Evolutionary conservation across 768 basidiomycete genomes (phyloP), one percentile per base, ranked within the genome.

Genomic region (Podaxis sp.): DNA sequence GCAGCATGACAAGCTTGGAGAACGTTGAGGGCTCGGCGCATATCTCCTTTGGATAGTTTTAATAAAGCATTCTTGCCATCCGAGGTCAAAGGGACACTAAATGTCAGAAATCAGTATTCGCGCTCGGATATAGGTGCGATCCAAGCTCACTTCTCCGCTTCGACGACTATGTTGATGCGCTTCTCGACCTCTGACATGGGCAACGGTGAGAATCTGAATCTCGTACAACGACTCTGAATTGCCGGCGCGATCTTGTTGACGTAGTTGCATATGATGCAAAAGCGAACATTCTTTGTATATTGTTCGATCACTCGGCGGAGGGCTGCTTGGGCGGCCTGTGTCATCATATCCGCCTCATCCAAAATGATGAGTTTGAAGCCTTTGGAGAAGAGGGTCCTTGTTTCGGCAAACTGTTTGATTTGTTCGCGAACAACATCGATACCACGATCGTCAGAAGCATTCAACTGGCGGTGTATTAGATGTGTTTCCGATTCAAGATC

Each of bases 301-400:
- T 97, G 96, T 75, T 99, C 97, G 67, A 99, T 98, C 38, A 99
- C 91, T 69, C 97, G 90, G 30, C 97, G 91, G 33, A 99, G 85
- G 26, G 97, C 97, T 2, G 96, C 93, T 72, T 99, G 97, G 1
- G 97, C 97, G 60, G 93, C 90, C 66, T 95, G 90, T 0, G 97
- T 99, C 97, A 99, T 99, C 96, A 97, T 97, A 80, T 99, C 97
- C n/a, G 97, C 97, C 75, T 99, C 97, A 68, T 99, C 97, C 37
- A 99, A 86, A 65, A 99, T 88, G 75, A 99, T 96, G 72, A 99
- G 88, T 71, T 99, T 99, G 85, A 89, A 99, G 17, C 94, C 94
- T 70, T 95, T 95, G 12, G 94, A 87, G 71, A 88, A 90, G 5
- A 98, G 76, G 10, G 95, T 97, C 56, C 95, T 87, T 13, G 96